Conservation (phyloP, 805 yeast genomes). For the Candida insectalens region DNA sequence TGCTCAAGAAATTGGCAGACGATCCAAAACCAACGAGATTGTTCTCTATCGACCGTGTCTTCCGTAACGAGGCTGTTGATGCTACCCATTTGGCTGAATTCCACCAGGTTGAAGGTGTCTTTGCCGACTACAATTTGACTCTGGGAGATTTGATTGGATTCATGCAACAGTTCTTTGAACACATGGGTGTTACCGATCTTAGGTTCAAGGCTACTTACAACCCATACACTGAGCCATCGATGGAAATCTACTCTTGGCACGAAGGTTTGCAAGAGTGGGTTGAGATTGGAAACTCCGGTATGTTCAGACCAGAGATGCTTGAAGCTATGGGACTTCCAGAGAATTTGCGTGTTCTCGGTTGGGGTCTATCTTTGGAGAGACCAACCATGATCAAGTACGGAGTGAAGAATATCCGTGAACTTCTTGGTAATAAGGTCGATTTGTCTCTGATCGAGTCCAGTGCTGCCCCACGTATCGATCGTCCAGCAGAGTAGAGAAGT, state of each 20-base stretch:
- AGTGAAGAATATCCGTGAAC: slow-evolving; percentile 90
- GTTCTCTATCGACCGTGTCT: slow-evolving; percentile 95
- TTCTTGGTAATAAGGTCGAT: slow-evolving; percentile 93
- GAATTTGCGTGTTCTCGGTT: slow-evolving; percentile 89
- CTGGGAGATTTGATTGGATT: slow-evolving; percentile 95
- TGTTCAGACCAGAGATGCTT: slow-evolving; percentile 99
- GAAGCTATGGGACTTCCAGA: slow-evolving; percentile 97
- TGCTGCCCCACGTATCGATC: slow-evolving; percentile 98
- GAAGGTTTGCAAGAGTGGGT: slow-evolving; percentile 94
- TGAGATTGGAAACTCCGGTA: slow-evolving; percentile 98
- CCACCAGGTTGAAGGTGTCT: slow-evolving; percentile 98
- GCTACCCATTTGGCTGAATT: slow-evolving; percentile 99
- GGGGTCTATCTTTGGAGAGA: slow-evolving; percentile 95
- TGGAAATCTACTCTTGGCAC: slow-evolving; percentile 97
- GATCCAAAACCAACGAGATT: slow-evolving; percentile 86
- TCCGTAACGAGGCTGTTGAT: slow-evolving; percentile 99
- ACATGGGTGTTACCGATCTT: slow-evolving; percentile 93
- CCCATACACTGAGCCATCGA: slow-evolving; percentile 98
- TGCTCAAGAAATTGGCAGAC: slow-evolving; percentile 79
- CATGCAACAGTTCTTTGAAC: slow-evolving; percentile 93
- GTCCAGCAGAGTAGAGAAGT: too few relatives aligned
- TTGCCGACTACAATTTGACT: slow-evolving; percentile 92
- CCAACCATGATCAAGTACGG: slow-evolving; percentile 99
- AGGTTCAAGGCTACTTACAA: slow-evolving; percentile 98
- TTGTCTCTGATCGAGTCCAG: slow-evolving; percentile 90